Percentiles rank a stretch among this genome's conserved stretches.
These are phyloP conservation scores for Phytophthora capsici DNA, from an alignment of 352 stramenopile genomes.

Conservation along the genomic window DNA sequence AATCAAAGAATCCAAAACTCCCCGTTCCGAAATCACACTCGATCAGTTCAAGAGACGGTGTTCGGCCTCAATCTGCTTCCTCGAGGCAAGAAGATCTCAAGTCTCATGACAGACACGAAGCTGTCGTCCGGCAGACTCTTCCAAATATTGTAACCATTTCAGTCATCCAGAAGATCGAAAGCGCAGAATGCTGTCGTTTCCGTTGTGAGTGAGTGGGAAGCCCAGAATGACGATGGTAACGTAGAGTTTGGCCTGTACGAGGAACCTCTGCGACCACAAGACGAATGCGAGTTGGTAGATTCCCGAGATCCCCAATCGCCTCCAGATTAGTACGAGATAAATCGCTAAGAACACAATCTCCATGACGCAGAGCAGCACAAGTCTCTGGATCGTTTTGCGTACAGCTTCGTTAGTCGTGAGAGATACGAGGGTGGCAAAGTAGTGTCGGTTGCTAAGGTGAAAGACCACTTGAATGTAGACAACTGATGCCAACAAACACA, in stretches of 20 bases:
- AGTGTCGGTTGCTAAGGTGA: constrained; percentile 30
- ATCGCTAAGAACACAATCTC: constrained; percentile 25
- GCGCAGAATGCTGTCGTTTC: constrained; percentile 41
- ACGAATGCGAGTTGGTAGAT: constrained; percentile 37
- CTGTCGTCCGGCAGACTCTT: too few relatives aligned
- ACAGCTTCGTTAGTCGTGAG: constrained; percentile 25
- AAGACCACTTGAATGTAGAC: constrained; percentile 31
- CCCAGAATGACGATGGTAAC: constrained; percentile 32
- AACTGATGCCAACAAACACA: constrained; percentile 3
- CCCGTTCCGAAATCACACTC: too few relatives aligned
- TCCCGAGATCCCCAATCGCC: constrained; percentile 17
- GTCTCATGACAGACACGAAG: background rate
- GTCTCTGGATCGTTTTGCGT: background rate
- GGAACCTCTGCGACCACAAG: constrained; percentile 27
- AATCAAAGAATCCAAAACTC: too few relatives aligned
- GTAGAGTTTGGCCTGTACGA: constrained; percentile 37
- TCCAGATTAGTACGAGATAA: constrained; percentile 28
- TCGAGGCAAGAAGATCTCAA: background rate
- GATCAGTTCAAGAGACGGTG: background rate
- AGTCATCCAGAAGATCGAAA: constrained; percentile 13
- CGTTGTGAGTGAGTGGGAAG: constrained; percentile 37
- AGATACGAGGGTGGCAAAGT: constrained; percentile 29
- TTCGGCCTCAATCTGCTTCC: background rate
- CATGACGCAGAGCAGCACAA: constrained; percentile 27
- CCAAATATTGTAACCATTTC: background rate